Conservation (phyloP, 164 flowering plant genomes). For the Tetracentron sinense region DNA sequence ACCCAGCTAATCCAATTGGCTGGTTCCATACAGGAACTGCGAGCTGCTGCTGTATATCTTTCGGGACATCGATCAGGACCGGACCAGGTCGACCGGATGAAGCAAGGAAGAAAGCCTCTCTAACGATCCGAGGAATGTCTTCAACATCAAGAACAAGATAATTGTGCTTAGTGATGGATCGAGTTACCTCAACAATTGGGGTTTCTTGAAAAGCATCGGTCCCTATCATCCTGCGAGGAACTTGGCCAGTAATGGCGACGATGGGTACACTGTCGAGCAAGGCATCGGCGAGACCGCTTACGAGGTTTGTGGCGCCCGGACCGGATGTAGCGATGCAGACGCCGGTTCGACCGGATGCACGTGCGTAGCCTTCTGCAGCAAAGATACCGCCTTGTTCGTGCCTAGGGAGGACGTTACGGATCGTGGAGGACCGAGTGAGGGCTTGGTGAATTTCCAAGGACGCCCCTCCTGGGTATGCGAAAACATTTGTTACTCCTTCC, state of each 20-base stretch:
- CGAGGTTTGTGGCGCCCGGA: slow-evolving; percentile 74
- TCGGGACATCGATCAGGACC: slow-evolving; percentile 63
- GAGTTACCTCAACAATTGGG: slow-evolving; percentile 64
- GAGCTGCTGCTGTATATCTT: slow-evolving; percentile 60
- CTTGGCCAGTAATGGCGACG: slow-evolving; percentile 70
- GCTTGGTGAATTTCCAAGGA: slow-evolving; percentile 80
- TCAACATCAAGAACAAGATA: slow-evolving; percentile 60
- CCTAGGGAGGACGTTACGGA: slow-evolving; percentile 53
- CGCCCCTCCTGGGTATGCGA: slow-evolving; percentile 70
- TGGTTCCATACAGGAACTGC: slow-evolving; percentile 49
- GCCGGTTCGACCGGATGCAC: slow-evolving; percentile 52
- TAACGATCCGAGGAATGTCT: slow-evolving; percentile 53
- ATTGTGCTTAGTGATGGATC: slow-evolving; percentile 70
- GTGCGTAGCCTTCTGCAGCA: slow-evolving; percentile 72
- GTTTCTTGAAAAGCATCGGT: slow-evolving; percentile 72
- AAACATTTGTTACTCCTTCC: slow-evolving; percentile 50
- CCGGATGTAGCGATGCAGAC: slow-evolving; percentile 79
- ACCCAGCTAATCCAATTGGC: slow-evolving; percentile 43
- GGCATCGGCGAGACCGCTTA: slow-evolving; percentile 72
- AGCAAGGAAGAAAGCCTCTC: slow-evolving; percentile 55
- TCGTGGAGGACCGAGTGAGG: slow-evolving; percentile 46
- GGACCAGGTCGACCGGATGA: slow-evolving; percentile 62
- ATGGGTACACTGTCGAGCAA: slow-evolving; percentile 57
- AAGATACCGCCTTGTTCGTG: slow-evolving; percentile 71
- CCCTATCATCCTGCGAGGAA: slow-evolving; percentile 64